A percentile compares a stretch with the other conserved stretches of the same genome.
Evolutionary conservation across 306 rosid genomes (phyloP).

Genomic region (Senna tora): DNA sequence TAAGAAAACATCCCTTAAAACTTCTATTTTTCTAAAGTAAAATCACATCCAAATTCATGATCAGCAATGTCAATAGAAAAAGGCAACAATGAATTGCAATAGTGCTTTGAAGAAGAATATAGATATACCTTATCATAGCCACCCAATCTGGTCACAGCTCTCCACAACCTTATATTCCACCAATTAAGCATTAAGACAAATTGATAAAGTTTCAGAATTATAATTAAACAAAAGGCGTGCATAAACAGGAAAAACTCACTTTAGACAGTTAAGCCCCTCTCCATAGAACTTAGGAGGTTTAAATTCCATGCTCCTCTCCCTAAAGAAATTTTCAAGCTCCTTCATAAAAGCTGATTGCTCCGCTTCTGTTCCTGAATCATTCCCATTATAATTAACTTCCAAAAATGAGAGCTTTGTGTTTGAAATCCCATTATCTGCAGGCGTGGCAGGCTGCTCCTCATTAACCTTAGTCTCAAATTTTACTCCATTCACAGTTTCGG

Average conservation of each 20-base stretch:
- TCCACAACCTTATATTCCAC: slow-evolving; percentile 76
- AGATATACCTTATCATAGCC: slow-evolving; percentile 94
- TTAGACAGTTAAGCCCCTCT: slow-evolving; percentile 92
- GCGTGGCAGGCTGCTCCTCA: slow-evolving; percentile 54
- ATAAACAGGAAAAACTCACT: slow-evolving; percentile 59
- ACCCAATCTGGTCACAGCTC: slow-evolving; percentile 91
- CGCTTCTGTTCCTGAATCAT: slow-evolving; percentile 89
- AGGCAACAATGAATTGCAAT: slow-evolving; percentile 7
- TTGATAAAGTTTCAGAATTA: slow-evolving; percentile 27
- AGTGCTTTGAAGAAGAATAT: neutral
- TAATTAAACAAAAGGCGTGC: slow-evolving; percentile 13
- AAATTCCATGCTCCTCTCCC: slow-evolving; percentile 89
- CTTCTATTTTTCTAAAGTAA: neutral
- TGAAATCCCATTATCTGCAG: slow-evolving; percentile 58
- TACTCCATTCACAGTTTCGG: slow-evolving; percentile 42
- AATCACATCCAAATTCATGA: slow-evolving; percentile 29
- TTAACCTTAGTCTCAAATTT: slow-evolving; percentile 48
- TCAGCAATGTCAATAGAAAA: slow-evolving; percentile 11
- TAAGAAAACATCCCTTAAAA: slow-evolving; percentile 27
- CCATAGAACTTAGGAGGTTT: slow-evolving; percentile 98
- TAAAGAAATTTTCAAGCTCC: slow-evolving; percentile 87
- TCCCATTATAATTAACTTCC: slow-evolving; percentile 71
- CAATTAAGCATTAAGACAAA: slow-evolving; percentile 45
- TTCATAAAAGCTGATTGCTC: slow-evolving; percentile 87
- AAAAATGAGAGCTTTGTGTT: slow-evolving; percentile 56